Base-by-base conservation (phyloP, 306 rosid genomes). In the Betula pendula region DNA sequence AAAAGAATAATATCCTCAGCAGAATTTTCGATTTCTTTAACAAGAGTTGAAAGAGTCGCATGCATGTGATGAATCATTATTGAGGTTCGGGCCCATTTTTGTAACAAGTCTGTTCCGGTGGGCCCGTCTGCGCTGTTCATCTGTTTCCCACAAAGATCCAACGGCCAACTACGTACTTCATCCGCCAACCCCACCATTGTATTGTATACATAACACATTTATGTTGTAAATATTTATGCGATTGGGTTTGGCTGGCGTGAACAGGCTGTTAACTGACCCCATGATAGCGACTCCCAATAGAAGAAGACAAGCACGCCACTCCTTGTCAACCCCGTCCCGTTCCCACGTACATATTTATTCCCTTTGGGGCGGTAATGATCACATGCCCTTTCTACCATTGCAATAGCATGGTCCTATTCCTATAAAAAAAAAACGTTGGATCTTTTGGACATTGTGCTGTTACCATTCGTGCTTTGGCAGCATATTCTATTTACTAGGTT, bases 311-410 rank as follows among this genome's bases (percentile, higher is more conserved):
- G 66, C 72, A 2, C 60, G 49, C 73, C 71, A 68, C 53, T 82
- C 82, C 42, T 82, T 80, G 50, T 68, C 85, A 73, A 69, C 50
- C 68, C 90, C 82, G 86, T 82, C 88, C 89, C 88, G 90, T 84
- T 82, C 58, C 58, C 51, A 81, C 71, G 81, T 76, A 72, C 85
- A 72, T 75, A 80, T 81, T 81, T 83, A 72, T 66, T 78, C 56
- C 65, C 60, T 82, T 44, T 19, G 75, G 75, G 70, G 60, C n/a
- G 72, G 5, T 35, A 5, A 48, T 78, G 6, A 78, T 81, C 88
- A 87, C 90, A 84, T 87, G 90, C 83, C 44, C 72, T 40, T 78
- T 72, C 72, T 35, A n/a, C n/a, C n/a, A n/a, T n/a, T n/a, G n/a
- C n/a, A n/a, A n/a, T n/a, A n/a, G n/a, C n/a, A n/a, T n/a, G n/a